Base-by-base conservation (phyloP, 129 eudicot species). In the Mikania micrantha region DNA sequence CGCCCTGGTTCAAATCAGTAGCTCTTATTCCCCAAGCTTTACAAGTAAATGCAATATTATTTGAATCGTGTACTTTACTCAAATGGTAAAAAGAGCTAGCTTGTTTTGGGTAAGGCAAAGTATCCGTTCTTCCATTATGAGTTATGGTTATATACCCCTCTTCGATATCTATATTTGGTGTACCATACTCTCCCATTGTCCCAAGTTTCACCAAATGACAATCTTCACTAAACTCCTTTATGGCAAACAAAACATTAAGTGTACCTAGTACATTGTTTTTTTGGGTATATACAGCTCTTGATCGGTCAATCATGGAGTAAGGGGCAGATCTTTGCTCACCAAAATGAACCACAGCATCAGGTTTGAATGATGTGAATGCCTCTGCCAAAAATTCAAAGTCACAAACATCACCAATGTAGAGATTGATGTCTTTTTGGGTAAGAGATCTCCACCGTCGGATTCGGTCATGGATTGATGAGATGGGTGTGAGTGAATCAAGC, bases 281-380 rank as follows among this genome's bases (percentile, higher is more conserved):
- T 68, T 94, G 99, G 17, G 99, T 94, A 80, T 61, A 94, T 9
- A 94, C 75, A 41, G 99, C 99, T 66, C 99, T 79, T 41, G 99
- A 87, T 7, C 99, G 72, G 70, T 94, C 99, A 58, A 94, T 94
- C 99, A 94, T 94, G 72, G 99, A 94, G 77, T 89, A 94, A 4
- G 99, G 99, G 13, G 99, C 99, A 10, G 99, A 94, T 21, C 99
- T 78, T 72, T 94, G 99, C 61, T 94, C 99, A 34, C 99, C 99
- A 52, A 94, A 94, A 76, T 94, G 99, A 60, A 94, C 97, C 49
- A 90, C 93, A 11, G 99, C 90, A 61, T 90, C 95, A 0, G 99
- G 99, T 74, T 94, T 72, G 72, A 89, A 94, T 0, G 97, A 94
- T 29, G 83, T 81, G 77, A 94, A 87, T 9, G 97, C 84, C 44